Evolutionary conservation across 129 eudicot genomes (phyloP), one percentile per base, ranked within the genome.

Genomic region (Ambrosia artemisiifolia): DNA sequence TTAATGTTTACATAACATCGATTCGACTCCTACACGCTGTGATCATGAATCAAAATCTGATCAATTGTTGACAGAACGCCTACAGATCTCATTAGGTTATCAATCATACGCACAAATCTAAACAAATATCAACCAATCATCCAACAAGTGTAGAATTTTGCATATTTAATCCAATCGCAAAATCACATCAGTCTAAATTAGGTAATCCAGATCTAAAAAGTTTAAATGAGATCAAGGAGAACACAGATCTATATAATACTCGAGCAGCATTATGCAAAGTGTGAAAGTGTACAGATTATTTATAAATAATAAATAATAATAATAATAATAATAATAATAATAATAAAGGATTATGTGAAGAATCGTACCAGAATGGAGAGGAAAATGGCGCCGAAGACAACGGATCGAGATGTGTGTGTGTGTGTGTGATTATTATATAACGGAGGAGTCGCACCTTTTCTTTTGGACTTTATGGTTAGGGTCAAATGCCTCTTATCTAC

Each of bases 381-480:
- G 33, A 59, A 76, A 32, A 57, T 68, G 75, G 63, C 69, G 69
- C 69, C 75, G 68, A 68, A 67, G 69, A 56, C 48, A 56, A 56
- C 75, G 69, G 63, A 67, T 59, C 63, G 50, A 14, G 63, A 47
- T n/a, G 33, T 60, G 46, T 34, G 28, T 3, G 67, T 14, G 13
- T 34, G 13, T 34, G 24, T 11, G 36, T 14, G 43, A 40, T 40
- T 40, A 24, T 40, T 40, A 28, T 49, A n/a, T 49, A n/a, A 5
- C n/a, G n/a, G 55, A 49, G 5, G 55, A n/a, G 9, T 19, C 7
- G 55, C 55, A 49, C 55, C 55, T 49, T n/a, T 49, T 49, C 5
- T 49, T 14, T n/a, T 24, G 1, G 28, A 24, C 28, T 24, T 24
- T 24, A 0, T 24, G 20, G 20, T 14, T 49, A n/a, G 18, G 55